Evolutionary conservation across 2,329 filamentous ascomycete species (phyloP).

Genomic region (Penicillium sumatraense): DNA sequence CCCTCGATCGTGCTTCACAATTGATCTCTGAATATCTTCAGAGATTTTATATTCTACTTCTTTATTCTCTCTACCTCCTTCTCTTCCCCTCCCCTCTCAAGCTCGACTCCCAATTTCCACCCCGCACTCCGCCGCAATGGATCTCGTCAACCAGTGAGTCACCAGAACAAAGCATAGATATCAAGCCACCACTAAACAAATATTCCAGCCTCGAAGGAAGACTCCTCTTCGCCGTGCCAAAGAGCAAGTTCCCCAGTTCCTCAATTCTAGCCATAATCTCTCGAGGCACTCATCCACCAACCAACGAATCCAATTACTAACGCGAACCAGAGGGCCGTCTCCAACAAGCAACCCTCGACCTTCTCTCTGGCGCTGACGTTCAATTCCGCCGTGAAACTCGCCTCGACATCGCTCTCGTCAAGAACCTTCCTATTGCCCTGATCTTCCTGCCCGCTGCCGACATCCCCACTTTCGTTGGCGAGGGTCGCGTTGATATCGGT

Average conservation of each 20-base stretch:
- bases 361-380: conserved; percentile 91
- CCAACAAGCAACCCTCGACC: conserved; percentile 83
- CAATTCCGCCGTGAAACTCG: conserved; percentile 95
- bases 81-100: background rate
- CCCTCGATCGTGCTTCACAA: conserved; percentile 6
- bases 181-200: conserved; percentile 23
- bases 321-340: conserved; percentile 80
- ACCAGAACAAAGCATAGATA: conserved; percentile 16
- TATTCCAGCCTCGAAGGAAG: conserved; percentile 79
- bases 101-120: background rate
- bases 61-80: background rate
- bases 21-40: conserved; percentile 6
- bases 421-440: conserved; percentile 93
- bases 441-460: conserved; percentile 97
- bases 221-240: conserved; percentile 95
- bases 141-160: conserved; percentile 66
- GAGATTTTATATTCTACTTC: background rate
- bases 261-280: conserved; percentile 2
- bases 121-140: conserved; percentile 50
- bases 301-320: conserved; percentile 7
- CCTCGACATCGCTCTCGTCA: conserved; percentile 95
- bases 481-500: conserved; percentile 89
- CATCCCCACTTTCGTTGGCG: conserved; percentile 95
- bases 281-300: conserved; percentile 23
- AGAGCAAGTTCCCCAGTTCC: conserved; percentile 77